Evolutionary conservation across 345 rosid species (phyloP).

Genomic region (Diplotaxis tenuifolia): DNA sequence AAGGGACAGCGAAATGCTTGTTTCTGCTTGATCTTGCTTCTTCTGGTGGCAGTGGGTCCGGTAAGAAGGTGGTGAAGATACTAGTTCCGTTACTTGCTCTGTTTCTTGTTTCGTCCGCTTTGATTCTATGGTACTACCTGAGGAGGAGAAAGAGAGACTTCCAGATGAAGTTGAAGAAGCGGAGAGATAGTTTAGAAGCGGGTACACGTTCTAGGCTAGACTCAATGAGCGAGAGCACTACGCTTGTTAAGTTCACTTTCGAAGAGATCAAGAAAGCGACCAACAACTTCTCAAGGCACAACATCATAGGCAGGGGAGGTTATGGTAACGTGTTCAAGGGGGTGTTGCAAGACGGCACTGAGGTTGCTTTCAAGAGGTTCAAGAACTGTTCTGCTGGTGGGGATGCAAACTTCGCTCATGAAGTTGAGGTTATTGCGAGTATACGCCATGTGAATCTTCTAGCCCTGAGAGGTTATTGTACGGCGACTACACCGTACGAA

Average conservation of each 20-base stretch:
- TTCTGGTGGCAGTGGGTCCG: slow-evolving; percentile 7
- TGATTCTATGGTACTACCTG: slow-evolving; percentile 47
- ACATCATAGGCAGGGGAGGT: slow-evolving; percentile 80
- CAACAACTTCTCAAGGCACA: slow-evolving; percentile 62
- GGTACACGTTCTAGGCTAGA: slow-evolving; percentile 47
- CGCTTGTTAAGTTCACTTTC: slow-evolving; percentile 54
- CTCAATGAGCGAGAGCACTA: slow-evolving; percentile 67
- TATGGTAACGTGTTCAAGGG: slow-evolving; percentile 89
- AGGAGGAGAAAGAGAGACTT: slow-evolving; percentile 39
- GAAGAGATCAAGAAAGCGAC: slow-evolving; percentile 83
- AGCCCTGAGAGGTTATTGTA: slow-evolving; percentile 78
- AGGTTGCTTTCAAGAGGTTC: slow-evolving; percentile 90
- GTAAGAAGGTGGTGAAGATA: slow-evolving; percentile 35
- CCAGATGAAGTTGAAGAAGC: slow-evolving; percentile 29
- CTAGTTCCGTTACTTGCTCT: slow-evolving; percentile 32
- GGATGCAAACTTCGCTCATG: slow-evolving; percentile 67
- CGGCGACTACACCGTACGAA: slow-evolving; percentile 69
- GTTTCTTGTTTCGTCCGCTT: slow-evolving; percentile 36
- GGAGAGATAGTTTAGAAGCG: slow-evolving; percentile 34
- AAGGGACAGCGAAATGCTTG: slow-evolving; percentile 63
- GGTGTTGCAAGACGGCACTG: slow-evolving; percentile 56
- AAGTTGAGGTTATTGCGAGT: slow-evolving; percentile 88
- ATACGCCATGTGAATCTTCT: slow-evolving; percentile 87
- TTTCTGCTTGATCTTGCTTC: slow-evolving; percentile 45
- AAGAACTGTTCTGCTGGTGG: slow-evolving; percentile 85